Base-by-base conservation (phyloP, 1,284 basidiomycete genomes). In the Austroboletus niveus region DNA sequence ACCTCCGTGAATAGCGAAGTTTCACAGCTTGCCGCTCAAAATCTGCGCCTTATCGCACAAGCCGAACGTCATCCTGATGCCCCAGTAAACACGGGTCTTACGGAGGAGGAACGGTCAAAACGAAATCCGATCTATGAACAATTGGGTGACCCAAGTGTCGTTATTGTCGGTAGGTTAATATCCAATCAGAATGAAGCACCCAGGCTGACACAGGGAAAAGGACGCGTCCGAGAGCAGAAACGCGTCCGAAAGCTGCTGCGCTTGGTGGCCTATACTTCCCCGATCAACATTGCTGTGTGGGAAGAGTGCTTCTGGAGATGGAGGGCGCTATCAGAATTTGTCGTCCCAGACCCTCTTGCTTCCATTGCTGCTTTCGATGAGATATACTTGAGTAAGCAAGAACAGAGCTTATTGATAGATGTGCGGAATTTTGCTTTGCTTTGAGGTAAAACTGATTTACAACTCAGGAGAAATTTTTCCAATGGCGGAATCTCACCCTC, bases 401-500 rank as follows among this genome's bases (percentile, higher is more conserved):
- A 69, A 27, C 66, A 70, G 50, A 61, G 62, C 10, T 62, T 79
- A 47, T 61, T 72, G 8, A 51, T 64, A 11, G 77, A 80, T 61
- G 78, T 80, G 57, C 36, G 57, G 31, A 51, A 15, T 12, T 20
- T 45, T 46, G 10, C 27, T 35, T 46, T 47, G n/a, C 24, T 41
- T 45, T 8, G 5, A 22, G 15, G n/a, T 30, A 9, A 43, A 20
- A 55, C 52, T 58, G 24, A 65, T 42, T 38, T 48, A 42, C 42
- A 55, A 45, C 54, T 10, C 60, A 91, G 85, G 90, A 93, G 17
- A 80, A 85, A 55, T 81, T 85, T 40, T 80, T 79, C 39, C 84
- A 93, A 59, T 97, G 94, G 94, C 88, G 93, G 63, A 94, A 96
- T 66, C 75, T 93, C 22, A 87, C 90, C 0, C 74, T 92, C 29